These are phyloP conservation scores for Chlorencoelia australis DNA, from an alignment of 2,329 filamentous ascomycete species.

Conservation along the genomic window DNA sequence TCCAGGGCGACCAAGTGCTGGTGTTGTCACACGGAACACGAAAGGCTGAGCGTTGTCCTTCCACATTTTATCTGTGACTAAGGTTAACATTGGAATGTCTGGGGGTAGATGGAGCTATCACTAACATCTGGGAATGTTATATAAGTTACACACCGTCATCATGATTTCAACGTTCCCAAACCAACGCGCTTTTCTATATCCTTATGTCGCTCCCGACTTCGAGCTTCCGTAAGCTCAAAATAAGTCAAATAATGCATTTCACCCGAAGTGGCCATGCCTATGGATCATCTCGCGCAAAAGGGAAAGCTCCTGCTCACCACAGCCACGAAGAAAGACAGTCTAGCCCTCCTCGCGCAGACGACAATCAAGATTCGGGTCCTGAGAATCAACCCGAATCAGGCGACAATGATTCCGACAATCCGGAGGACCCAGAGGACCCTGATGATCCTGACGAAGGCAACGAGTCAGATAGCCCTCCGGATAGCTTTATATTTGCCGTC, in stretches of 20 bases:
- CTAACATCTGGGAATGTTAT: slow-evolving; percentile 14
- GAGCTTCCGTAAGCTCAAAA: slow-evolving; percentile 24
- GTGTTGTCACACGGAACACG: slow-evolving; percentile 9
- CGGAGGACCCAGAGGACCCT: slow-evolving; percentile 2
- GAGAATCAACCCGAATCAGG: slow-evolving; percentile 2
- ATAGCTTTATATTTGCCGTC: slow-evolving; percentile 21
- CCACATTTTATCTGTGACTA: too few relatives aligned
- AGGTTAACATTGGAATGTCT: too few relatives aligned
- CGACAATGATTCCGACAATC: slow-evolving; percentile 2
- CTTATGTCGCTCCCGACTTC: slow-evolving; percentile 24
- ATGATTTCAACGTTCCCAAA: slow-evolving; percentile 12
- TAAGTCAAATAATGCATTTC: slow-evolving; percentile 21
- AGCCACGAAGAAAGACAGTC: too few relatives aligned
- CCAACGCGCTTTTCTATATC: slow-evolving; percentile 8
- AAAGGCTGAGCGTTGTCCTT: slow-evolving; percentile 21
- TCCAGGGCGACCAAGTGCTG: slow-evolving; percentile 10
- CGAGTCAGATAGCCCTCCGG: slow-evolving; percentile 16
- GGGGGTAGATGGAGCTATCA: too few relatives aligned
- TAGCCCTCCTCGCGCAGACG: too few relatives aligned
- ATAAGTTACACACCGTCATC: slow-evolving; percentile 15
- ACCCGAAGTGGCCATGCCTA: slow-evolving; percentile 11
- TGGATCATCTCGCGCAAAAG: slow-evolving; percentile 10
- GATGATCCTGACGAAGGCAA: background rate
- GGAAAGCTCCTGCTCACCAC: slow-evolving; percentile 11
- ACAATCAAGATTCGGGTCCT: slow-evolving; percentile 7